A percentile compares a stretch with the other conserved stretches of the same genome.
Conservation (phyloP, 129 eudicot genomes). For the Flaveria sonorensis region DNA sequence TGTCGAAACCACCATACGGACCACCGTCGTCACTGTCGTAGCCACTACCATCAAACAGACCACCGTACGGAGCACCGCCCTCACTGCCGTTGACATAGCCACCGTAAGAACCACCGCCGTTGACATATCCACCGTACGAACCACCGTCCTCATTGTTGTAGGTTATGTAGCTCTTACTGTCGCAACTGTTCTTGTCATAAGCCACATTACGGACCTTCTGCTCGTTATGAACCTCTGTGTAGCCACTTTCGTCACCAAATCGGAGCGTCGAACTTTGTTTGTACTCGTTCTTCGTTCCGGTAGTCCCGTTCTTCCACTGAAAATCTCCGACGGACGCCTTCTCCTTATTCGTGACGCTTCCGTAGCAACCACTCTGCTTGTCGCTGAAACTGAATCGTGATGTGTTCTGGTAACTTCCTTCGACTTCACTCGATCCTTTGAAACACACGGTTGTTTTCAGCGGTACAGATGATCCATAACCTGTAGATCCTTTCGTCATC, state of each 20-base stretch:
- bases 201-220: constrained; percentile 37
- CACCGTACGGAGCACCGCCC: neutral
- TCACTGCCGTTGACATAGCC: neutral
- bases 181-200: neutral
- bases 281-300: constrained; percentile 34
- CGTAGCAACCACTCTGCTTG: constrained; percentile 37
- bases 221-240: constrained; percentile 35
- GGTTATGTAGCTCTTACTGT: constrained; percentile 3
- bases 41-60: no score
- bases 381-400: constrained; percentile 28
- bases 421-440: constrained; percentile 18
- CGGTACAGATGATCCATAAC: neutral
- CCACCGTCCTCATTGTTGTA: neutral
- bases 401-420: constrained; percentile 31
- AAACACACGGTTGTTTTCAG: constrained; percentile 15
- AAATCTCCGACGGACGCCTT: constrained; percentile 27
- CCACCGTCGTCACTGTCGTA: neutral
- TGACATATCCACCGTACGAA: neutral
- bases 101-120: neutral
- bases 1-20: neutral
- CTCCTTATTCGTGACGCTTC: constrained; percentile 26
- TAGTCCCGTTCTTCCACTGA: constrained; percentile 28
- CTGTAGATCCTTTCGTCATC: constrained; percentile 15
- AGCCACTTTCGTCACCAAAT: constrained; percentile 40
- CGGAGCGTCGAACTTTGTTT: constrained; percentile 25